These are phyloP conservation scores for Silene latifolia DNA, from an alignment of 148 eudicot species.

Conservation along the genomic window DNA sequence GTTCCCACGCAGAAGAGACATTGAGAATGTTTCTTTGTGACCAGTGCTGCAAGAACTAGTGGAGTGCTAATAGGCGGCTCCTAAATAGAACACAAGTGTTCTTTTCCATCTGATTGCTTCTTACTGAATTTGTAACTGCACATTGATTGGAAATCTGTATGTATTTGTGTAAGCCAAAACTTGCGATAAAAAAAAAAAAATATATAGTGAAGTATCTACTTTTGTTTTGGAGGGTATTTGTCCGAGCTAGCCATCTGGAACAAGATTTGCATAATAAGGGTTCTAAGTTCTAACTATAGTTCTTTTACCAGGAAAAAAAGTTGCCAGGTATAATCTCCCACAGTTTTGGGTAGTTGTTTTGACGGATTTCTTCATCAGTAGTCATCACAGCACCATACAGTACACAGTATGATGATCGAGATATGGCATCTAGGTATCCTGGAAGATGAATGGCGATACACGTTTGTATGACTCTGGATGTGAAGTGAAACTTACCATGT, in stretches of 20 bases:
- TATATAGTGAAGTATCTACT: background rate
- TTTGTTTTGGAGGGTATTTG: background rate
- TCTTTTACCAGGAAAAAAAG: background rate
- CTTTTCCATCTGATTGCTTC: background rate
- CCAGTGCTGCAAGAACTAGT: too few relatives aligned
- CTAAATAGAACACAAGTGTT: background rate
- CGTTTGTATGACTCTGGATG: conserved; percentile 5
- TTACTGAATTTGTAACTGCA: background rate
- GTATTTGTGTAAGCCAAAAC: background rate
- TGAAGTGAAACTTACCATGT: background rate
- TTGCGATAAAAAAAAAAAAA: background rate
- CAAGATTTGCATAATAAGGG: background rate
- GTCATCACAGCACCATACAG: background rate
- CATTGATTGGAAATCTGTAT: background rate
- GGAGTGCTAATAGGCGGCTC: too few relatives aligned
- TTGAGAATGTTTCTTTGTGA: background rate
- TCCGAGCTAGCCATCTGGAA: background rate
- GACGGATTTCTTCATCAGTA: conserved; percentile 3
- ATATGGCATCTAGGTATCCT: conserved; percentile 11
- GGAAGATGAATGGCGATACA: conserved; percentile 6
- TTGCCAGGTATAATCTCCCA: background rate
- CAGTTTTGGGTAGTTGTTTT: background rate
- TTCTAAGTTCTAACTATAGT: background rate
- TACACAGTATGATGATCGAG: too few relatives aligned
- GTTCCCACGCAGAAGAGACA: background rate